Evolutionary conservation across 1,284 basidiomycete species (phyloP).

Genomic region (Ustilago lituana): DNA sequence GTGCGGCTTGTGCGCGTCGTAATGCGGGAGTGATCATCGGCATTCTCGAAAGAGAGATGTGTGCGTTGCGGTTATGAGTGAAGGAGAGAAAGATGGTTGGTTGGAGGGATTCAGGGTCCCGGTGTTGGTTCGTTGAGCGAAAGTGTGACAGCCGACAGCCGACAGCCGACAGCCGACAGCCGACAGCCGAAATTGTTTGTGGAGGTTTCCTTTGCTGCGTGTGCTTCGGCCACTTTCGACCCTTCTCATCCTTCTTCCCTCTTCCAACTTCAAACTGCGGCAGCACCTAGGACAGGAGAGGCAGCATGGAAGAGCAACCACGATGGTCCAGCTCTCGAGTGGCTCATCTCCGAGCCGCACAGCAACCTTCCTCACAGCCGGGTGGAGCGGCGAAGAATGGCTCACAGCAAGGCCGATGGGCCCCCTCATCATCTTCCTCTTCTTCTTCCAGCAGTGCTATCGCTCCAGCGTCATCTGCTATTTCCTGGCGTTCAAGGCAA

Average conservation of each 20-base stretch:
- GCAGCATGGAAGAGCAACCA: constrained; percentile 10
- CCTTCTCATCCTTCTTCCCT: background rate
- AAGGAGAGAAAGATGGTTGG: background rate
- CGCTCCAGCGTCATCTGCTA: background rate
- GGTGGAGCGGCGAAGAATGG: constrained; percentile 1
- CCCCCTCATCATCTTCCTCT: constrained; percentile 4
- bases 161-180: no score
- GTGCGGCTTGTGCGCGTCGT: background rate
- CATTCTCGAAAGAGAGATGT: constrained; percentile 5
- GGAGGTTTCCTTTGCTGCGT: constrained; percentile 4
- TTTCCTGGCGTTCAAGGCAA: constrained; percentile 26
- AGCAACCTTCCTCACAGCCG: constrained; percentile 2
- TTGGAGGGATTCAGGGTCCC: constrained; percentile 9
- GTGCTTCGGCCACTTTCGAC: constrained; percentile 3
- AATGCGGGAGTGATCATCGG: constrained; percentile 34
- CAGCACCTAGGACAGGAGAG: background rate
- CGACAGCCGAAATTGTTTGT: no score
- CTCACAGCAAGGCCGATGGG: constrained; percentile 37
- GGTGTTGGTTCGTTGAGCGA: background rate
- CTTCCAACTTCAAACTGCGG: no score
- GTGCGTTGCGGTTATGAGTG: background rate
- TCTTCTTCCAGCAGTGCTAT: background rate
- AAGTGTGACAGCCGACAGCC: background rate
- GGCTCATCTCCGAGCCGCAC: background rate
- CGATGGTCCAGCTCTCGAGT: constrained; percentile 28